Evolutionary conservation across 371 early-diverging fungal genomes (phyloP), one percentile per base, ranked within the genome.

Genomic region (Sporodiniella umbellata): DNA sequence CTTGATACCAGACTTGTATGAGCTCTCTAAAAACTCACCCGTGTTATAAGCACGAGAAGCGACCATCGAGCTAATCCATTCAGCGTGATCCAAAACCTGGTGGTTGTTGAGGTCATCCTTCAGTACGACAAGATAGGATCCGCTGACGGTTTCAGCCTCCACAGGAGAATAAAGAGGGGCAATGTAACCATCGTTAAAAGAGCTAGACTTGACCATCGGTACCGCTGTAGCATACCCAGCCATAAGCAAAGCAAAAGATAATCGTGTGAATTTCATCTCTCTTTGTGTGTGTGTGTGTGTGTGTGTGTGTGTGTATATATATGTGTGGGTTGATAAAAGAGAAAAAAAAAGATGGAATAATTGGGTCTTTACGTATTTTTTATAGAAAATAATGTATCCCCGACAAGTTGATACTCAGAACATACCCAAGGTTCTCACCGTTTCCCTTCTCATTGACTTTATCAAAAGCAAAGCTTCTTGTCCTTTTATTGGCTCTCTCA

Each of bases 51-150:
- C 55, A 14, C 52, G 31, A 25, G 58, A 42, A 38, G 39, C 56
- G 12, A 64, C 45, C 53, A 68, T 31, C 14, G 54, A 49, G 22
- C 64, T 63, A 14, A 65, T 63, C 74, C 72, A 71, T 39, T 60
- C 58, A 17, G 65, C 67, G 33, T 69, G 68, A 19, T 62, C 50
- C 25, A 54, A 52, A 5, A 64, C 30, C 18, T 64, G 58, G 22
- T 44, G 45, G 6, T 18, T 42, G 15, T 48, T 51, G 19, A 78
- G 58, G 25, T 84, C 62, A 42, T 80, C 66, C 70, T 92, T 91
- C 64, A 93, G 82, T 17, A 92, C 87, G 30, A 94, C 87, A 46
- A 94, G 88, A 78, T 95, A 95, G 39, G 80, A 83, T 62, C 90
- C 87, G 8, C 81, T 72, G 31, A 95, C 79, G 48, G 75, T 53